Percentiles rank a stretch among this genome's conserved stretches.
phyloP scores from a whole-genome alignment of 2,329 filamentous ascomycete species.

The Colletotrichum noveboracense region DNA sequence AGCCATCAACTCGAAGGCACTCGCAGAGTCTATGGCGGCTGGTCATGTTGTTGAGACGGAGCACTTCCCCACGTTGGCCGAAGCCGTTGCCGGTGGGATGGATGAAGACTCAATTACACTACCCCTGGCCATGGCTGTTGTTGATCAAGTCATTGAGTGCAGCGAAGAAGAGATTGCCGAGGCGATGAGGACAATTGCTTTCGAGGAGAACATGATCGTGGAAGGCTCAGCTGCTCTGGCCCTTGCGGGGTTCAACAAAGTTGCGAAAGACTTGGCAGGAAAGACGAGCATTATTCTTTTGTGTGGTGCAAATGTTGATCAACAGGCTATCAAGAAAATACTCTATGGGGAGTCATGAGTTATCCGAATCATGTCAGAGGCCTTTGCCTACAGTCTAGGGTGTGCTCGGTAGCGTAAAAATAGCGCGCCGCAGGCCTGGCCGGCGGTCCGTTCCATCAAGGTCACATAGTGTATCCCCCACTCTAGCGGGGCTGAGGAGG shows the following conservation, averaged over 20 bases:
- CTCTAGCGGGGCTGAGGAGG: neutral
- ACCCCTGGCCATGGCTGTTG: constrained; percentile 23
- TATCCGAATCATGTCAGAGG: neutral
- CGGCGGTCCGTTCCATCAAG: neutral
- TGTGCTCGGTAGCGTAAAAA: neutral
- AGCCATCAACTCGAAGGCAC: constrained; percentile 24
- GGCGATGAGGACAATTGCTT: constrained; percentile 16
- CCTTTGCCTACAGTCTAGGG: neutral
- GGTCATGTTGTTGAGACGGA: constrained; percentile 27
- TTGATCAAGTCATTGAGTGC: constrained; percentile 27
- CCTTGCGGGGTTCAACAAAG: constrained; percentile 25
- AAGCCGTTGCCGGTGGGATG: constrained; percentile 28
- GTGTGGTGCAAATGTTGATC: constrained; percentile 24
- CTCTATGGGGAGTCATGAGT: neutral
- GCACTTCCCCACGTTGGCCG: constrained; percentile 25
- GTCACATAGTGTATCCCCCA: neutral
- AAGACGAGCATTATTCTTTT: constrained; percentile 25
- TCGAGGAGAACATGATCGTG: constrained; percentile 29
- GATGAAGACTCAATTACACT: constrained; percentile 28
- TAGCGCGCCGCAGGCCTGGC: neutral
- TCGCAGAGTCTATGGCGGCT: constrained; percentile 25
- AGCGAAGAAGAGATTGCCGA: constrained; percentile 22
- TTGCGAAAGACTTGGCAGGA: neutral
- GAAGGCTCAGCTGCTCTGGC: constrained; percentile 27
- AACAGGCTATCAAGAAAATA: neutral